These are phyloP conservation scores for Croton setiger DNA, from an alignment of 441 rosid species.

Conservation along the genomic window DNA sequence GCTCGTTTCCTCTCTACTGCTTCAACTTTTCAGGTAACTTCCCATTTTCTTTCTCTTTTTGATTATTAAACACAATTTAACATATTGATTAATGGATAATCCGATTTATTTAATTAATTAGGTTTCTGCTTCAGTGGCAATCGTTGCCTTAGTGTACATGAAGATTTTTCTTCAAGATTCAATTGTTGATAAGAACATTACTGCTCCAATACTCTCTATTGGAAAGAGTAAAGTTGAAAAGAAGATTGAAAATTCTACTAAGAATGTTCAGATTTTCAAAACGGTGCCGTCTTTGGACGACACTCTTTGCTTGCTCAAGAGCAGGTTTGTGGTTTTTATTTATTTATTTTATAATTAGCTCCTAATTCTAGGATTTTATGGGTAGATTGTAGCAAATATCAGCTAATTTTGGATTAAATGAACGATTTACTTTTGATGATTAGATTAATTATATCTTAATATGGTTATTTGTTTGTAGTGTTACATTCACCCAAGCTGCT, in stretches of 20 bases:
- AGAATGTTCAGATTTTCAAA: conserved; percentile 33
- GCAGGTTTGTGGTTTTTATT: conserved; percentile 48
- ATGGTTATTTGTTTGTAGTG: conserved; percentile 40
- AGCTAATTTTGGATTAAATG: background rate
- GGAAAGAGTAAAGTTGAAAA: conserved; percentile 27
- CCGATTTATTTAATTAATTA: conserved; percentile 12
- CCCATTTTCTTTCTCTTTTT: background rate
- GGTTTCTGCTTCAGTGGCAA: conserved; percentile 59
- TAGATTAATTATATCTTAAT: background rate
- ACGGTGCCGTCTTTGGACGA: conserved; percentile 56
- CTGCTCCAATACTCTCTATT: conserved; percentile 39
- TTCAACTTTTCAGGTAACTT: conserved; percentile 60
- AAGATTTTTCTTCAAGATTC: conserved; percentile 69
- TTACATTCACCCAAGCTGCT: conserved; percentile 66
- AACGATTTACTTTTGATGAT: background rate
- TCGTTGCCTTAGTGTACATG: conserved; percentile 57
- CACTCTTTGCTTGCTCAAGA: conserved; percentile 47
- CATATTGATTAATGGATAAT: background rate
- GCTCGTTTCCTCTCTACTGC: conserved; percentile 80
- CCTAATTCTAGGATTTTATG: too few relatives aligned
- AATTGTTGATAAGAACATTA: conserved; percentile 26
- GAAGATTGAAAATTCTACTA: conserved; percentile 25
- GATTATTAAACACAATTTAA: background rate
- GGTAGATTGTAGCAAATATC: too few relatives aligned
- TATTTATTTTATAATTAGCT: background rate